These are phyloP conservation scores for Exserohilum rostratum DNA, from an alignment of 2,329 filamentous ascomycete genomes.

Conservation along the genomic window DNA sequence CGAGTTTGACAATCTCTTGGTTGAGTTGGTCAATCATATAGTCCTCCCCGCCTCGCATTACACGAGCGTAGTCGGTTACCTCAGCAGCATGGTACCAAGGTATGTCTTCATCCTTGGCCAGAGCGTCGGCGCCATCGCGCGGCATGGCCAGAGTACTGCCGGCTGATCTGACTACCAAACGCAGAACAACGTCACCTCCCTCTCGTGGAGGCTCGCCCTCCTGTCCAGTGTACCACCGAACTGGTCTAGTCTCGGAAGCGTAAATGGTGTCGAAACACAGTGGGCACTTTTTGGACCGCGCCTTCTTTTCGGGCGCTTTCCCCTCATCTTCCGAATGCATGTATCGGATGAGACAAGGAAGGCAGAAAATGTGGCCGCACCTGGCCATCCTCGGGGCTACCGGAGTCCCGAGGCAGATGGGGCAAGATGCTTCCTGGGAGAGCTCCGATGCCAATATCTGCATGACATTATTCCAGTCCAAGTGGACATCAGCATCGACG, in stretches of 20 bases:
- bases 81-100: conserved; percentile 96
- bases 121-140: conserved; percentile 75
- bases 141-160: conserved; percentile 87
- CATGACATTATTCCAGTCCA: conserved; percentile 89
- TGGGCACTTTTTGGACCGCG: conserved; percentile 91
- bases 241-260: conserved; percentile 84
- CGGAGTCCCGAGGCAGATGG: conserved; percentile 91
- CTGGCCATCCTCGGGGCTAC: conserved; percentile 95
- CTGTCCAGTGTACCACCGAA: conserved; percentile 89
- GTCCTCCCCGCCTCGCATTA: conserved; percentile 90
- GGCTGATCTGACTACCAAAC: conserved; percentile 80
- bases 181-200: conserved; percentile 86
- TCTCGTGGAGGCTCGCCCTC: conserved; percentile 80
- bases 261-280: conserved; percentile 96
- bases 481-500: conserved; percentile 81
- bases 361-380: conserved; percentile 95
- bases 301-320: conserved; percentile 67
- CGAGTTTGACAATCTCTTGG: conserved; percentile 75
- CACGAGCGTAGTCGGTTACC: conserved; percentile 89
- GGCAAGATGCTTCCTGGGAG: conserved; percentile 87
- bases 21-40: conserved; percentile 87
- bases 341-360: conserved; percentile 91
- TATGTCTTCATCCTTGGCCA: conserved; percentile 74
- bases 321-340: conserved; percentile 83
- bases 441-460: conserved; percentile 90